Base-by-base conservation (phyloP, 345 rosid genomes). In the Citrus australasica region DNA sequence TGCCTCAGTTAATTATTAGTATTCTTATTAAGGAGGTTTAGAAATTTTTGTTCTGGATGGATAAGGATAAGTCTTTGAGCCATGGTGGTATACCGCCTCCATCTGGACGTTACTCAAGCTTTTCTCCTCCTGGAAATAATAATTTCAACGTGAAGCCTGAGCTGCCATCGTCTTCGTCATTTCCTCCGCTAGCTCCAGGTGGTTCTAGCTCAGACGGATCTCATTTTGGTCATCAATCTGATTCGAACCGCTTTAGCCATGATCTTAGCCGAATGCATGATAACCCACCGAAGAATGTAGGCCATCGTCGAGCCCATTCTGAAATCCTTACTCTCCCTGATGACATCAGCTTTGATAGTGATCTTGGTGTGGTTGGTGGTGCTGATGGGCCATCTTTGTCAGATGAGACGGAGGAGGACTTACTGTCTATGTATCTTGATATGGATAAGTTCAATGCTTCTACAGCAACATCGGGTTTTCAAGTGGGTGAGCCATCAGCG, bases 221-320 rank as follows among this genome's bases (percentile, higher is more conserved):
- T 35, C 78, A 79, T 69, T 79, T 83, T 11, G 85, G 87, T 74
- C 91, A 82, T 78, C 87, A 85, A 28, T 81, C 91, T 14, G 93
- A 91, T 65, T 76, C 91, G 40, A 88, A 78, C 66, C 77, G 83
- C 7, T 88, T 90, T 78, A 89, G 95, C 81, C 90, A 90, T 82
- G 98, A 92, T 78, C 85, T 94, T 46, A 93, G 95, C 83, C 89
- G 90, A 80, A 92, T 96, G 98, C 83, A 91, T 1, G 98, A 94
- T 82, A 88, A 91, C 53, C 98, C 98, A 25, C 89, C 89, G 1
- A 94, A 86, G 95, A 90, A 90, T 58, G 55, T 87, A 46, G 97
- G 99, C n/a, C 99, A 96, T 25, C 94, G 99, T 28, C 91, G 99
- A 37, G 95, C 98, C 64, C 98, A 94, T 80, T 96, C 99, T 0